Percentiles rank a stretch among this genome's conserved stretches.
phyloP scores from a whole-genome alignment of 441 rosid genomes.

The Erodium texanum region DNA sequence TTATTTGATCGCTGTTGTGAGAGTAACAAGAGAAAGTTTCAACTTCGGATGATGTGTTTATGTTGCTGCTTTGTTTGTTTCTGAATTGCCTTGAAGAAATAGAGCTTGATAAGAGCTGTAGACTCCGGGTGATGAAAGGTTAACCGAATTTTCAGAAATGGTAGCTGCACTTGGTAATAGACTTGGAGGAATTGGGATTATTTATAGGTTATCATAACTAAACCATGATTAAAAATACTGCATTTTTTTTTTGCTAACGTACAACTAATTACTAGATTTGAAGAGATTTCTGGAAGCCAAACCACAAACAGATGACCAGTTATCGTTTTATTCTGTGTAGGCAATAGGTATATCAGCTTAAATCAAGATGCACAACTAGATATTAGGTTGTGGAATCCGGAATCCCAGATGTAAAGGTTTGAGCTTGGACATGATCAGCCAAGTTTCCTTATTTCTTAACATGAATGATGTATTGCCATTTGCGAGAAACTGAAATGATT shows the following conservation, averaged over 20 bases:
- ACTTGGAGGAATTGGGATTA: background rate
- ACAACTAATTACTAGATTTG: background rate
- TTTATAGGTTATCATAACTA: background rate
- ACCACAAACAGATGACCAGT: background rate
- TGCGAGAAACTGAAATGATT: background rate
- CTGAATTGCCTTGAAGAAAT: background rate
- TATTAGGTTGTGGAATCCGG: background rate
- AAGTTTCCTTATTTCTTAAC: background rate
- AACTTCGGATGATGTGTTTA: background rate
- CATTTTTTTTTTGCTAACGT: background rate
- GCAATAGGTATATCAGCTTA: background rate
- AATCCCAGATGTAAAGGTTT: background rate
- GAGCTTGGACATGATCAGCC: background rate
- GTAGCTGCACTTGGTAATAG: background rate
- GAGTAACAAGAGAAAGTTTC: background rate
- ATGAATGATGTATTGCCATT: background rate
- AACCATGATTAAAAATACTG: background rate
- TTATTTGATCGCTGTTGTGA: background rate
- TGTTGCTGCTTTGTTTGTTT: background rate
- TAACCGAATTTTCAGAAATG: background rate
- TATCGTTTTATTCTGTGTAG: background rate
- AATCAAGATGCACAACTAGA: background rate
- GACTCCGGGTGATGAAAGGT: background rate
- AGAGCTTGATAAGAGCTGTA: background rate
- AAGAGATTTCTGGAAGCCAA: background rate